Evolutionary conservation across 2,329 filamentous ascomycete species (phyloP), one percentile per base, ranked within the genome.

Genomic region (Cladosporium halotolerans): DNA sequence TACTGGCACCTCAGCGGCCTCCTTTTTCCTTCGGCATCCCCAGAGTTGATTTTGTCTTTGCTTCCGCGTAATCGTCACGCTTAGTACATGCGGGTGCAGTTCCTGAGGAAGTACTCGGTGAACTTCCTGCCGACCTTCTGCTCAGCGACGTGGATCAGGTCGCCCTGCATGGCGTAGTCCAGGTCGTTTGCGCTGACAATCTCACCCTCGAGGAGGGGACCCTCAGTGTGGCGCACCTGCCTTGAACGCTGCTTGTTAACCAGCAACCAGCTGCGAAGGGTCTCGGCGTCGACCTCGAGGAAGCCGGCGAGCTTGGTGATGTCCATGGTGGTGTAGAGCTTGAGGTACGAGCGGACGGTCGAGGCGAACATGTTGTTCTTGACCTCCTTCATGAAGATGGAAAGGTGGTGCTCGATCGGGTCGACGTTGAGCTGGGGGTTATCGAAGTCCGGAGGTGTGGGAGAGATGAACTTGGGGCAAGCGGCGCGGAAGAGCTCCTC

Each of bases 401-500:
- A 80, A 60, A 96, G 84, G 76, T 99, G 92, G 79, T 99, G 93
- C 77, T 99, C 92, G 62, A 96, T 83, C 41, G 93, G 93, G 76
- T 99, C 93, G 66, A 97, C 80, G 79, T 99, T 99, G 75, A 91
- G 76, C 73, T 91, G 85, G 59, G 93, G 90, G 81, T 95, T 92
- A 70, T 97, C 93, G 73, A 99, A 99, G 77, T 99, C 91, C 50
- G 93, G 93, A 55, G 91, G 89, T 14, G 93, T 93, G 48, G 93
- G 93, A 58, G 87, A 95, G 81, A 99, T 99, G 81, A 99, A 99
- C 79, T 96, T 97, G 73, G 93, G 93, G 84, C 93, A 97, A n/a
- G 93, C 88, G 58, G 86, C 81, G 69, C 88, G 86, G 88, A 99
- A 99, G 65, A 99, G 85, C 79, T 97, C 93, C 81, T 97, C 93